phyloP scores from a whole-genome alignment of 495 filamentous ascomycete genomes.

The Achaetomiella virescens region DNA sequence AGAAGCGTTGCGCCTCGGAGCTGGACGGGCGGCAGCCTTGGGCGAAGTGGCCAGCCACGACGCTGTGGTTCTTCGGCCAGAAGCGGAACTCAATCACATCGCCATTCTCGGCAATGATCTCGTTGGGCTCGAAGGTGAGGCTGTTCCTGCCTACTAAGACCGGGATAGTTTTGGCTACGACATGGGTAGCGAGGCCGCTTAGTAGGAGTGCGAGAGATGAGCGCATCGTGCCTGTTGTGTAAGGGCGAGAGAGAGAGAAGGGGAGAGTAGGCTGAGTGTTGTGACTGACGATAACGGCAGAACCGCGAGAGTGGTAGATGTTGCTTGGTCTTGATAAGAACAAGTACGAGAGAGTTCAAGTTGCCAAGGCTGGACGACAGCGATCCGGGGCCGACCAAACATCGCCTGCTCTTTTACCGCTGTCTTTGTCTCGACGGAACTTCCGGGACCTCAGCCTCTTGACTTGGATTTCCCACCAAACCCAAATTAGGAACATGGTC shows the following conservation, averaged over 20 bases:
- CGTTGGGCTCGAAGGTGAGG: conserved; percentile 28
- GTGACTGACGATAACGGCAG: no score
- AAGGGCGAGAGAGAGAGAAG: no score
- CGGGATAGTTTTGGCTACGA: conserved; percentile 18
- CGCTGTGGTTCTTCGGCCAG: conserved; percentile 45
- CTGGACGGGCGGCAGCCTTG: conserved; percentile 42
- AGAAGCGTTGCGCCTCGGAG: conserved; percentile 21
- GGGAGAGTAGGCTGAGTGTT: no score
- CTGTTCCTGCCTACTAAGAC: conserved; percentile 24
- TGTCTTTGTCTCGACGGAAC: no score
- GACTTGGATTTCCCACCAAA: no score
- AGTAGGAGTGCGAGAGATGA: not conserved
- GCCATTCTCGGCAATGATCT: conserved; percentile 36
- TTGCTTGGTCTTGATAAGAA: no score
- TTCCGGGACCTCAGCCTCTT: no score
- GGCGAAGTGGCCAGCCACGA: conserved; percentile 41
- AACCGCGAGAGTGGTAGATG: no score
- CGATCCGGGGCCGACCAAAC: no score
- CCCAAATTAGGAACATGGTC: not conserved
- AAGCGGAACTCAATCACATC: conserved; percentile 52
- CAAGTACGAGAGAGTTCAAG: no score
- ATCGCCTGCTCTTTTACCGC: no score
- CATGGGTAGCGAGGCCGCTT: conserved; percentile 16
- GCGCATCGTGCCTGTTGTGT: not conserved
- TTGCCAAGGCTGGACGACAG: no score